Conservation (phyloP, 768 basidiomycete species). For the Lactarius evosmus region DNA sequence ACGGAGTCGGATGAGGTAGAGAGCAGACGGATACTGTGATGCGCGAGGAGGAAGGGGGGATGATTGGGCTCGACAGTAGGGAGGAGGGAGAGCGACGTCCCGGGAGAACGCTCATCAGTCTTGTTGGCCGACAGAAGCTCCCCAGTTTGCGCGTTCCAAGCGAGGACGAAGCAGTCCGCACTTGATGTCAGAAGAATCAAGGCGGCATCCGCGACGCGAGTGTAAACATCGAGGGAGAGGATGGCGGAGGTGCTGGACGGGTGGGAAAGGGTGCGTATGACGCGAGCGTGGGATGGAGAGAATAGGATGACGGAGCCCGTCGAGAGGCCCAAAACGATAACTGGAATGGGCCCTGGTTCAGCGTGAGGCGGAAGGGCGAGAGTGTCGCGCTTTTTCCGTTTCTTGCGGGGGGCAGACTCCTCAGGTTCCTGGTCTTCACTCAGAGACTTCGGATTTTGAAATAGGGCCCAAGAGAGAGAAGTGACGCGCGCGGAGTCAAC, state of each 20-base stretch:
- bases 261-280: slow-evolving; percentile 54
- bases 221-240: slow-evolving; percentile 43
- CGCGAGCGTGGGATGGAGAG: slow-evolving; percentile 56
- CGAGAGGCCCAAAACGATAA: slow-evolving; percentile 57
- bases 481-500: slow-evolving; percentile 55
- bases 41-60: slow-evolving; percentile 52
- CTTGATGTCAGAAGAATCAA: slow-evolving; percentile 54
- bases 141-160: slow-evolving; percentile 55
- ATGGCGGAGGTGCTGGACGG: slow-evolving; percentile 53
- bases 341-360: slow-evolving; percentile 36
- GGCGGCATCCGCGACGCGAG: slow-evolving; percentile 32
- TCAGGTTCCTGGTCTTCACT: slow-evolving; percentile 30
- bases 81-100: slow-evolving; percentile 48
- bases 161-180: slow-evolving; percentile 52
- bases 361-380: slow-evolving; percentile 34
- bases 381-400: slow-evolving; percentile 45
- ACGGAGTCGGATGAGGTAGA: slow-evolving; percentile 35
- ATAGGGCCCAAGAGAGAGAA: slow-evolving; percentile 49
- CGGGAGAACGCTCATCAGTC: slow-evolving; percentile 56
- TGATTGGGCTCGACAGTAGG: slow-evolving; percentile 35
- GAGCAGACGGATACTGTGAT: slow-evolving; percentile 56
- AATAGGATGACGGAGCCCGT: slow-evolving; percentile 59
- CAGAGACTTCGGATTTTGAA: slow-evolving; percentile 34
- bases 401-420: slow-evolving; percentile 47
- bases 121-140: slow-evolving; percentile 51